phyloP scores from a whole-genome alignment of 2,329 filamentous ascomycete genomes.

The Ceratocystis cubensis region DNA sequence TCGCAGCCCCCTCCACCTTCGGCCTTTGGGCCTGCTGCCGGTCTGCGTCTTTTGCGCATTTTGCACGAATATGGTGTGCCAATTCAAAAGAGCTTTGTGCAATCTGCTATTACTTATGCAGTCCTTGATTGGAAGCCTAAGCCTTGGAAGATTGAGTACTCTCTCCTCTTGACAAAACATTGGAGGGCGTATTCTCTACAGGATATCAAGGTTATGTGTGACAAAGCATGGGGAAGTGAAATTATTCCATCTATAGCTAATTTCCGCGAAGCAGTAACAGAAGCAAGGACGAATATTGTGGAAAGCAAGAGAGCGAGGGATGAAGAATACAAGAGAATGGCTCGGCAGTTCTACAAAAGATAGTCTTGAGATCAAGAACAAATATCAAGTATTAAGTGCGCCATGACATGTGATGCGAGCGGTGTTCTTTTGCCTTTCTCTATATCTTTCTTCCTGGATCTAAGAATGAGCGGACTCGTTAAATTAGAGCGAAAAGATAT shows the following conservation, averaged over 20 bases:
- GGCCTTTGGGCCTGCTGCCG: conserved; percentile 18
- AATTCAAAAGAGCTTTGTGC: conserved; percentile 11
- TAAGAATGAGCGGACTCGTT: too few relatives aligned
- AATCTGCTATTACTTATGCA: conserved; percentile 16
- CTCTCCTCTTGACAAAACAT: conserved; percentile 8
- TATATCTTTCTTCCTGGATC: too few relatives aligned
- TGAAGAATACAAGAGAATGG: neutral
- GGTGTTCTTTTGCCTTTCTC: too few relatives aligned
- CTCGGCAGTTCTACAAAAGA: neutral
- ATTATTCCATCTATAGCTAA: conserved; percentile 13
- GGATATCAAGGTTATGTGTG: conserved; percentile 18
- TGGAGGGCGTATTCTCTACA: conserved; percentile 14
- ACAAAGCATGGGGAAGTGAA: conserved; percentile 18
- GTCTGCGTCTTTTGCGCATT: conserved; percentile 16
- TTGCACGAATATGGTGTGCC: conserved; percentile 11
- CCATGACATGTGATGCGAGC: neutral
- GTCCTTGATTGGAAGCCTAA: conserved; percentile 18
- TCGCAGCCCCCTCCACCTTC: neutral
- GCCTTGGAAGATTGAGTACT: conserved; percentile 16
- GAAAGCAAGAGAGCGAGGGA: conserved; percentile 8
- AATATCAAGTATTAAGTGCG: neutral
- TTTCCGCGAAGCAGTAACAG: conserved; percentile 4
- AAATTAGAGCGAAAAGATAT: neutral
- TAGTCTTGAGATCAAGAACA: neutral
- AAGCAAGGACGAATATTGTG: conserved; percentile 13